phyloP scores from a whole-genome alignment of 441 rosid genomes.

The Adansonia grandidieri region DNA sequence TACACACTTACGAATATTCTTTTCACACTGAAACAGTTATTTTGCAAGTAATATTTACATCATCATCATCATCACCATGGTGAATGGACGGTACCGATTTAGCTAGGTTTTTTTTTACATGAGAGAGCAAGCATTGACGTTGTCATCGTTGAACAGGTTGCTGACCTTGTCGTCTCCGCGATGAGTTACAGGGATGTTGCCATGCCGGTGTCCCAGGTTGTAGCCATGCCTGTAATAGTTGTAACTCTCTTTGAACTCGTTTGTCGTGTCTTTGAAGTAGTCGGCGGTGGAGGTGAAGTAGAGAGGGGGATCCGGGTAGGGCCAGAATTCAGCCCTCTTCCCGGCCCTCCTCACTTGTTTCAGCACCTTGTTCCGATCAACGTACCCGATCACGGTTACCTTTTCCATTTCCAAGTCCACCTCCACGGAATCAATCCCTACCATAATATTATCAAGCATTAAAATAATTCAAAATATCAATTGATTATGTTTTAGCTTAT shows the following conservation, averaged over 20 bases:
- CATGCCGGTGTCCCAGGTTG: constrained; percentile 71
- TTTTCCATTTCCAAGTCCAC: constrained; percentile 77
- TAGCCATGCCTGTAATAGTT: constrained; percentile 89
- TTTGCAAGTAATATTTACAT: background rate
- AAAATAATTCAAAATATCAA: no score
- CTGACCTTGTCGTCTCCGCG: constrained; percentile 93
- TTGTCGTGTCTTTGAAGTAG: constrained; percentile 79
- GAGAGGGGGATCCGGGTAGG: constrained; percentile 78
- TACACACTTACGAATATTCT: background rate
- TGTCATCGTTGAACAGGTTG: constrained; percentile 92
- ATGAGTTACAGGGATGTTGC: constrained; percentile 64
- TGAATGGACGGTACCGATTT: background rate
- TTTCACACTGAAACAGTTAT: background rate
- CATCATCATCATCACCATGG: background rate
- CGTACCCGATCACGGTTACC: constrained; percentile 83
- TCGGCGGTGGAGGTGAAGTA: constrained; percentile 76
- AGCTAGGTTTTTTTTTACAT: constrained; percentile 43
- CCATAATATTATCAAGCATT: background rate
- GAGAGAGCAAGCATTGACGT: constrained; percentile 83
- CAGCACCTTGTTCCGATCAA: constrained; percentile 86
- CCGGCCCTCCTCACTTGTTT: constrained; percentile 86
- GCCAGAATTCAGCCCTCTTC: constrained; percentile 95
- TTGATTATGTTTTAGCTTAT: background rate
- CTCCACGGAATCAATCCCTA: constrained; percentile 88
- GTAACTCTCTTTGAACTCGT: constrained; percentile 84